These are phyloP conservation scores for Blastocystis sp. DNA, from an alignment of 352 stramenopile genomes.

Conservation along the genomic window DNA sequence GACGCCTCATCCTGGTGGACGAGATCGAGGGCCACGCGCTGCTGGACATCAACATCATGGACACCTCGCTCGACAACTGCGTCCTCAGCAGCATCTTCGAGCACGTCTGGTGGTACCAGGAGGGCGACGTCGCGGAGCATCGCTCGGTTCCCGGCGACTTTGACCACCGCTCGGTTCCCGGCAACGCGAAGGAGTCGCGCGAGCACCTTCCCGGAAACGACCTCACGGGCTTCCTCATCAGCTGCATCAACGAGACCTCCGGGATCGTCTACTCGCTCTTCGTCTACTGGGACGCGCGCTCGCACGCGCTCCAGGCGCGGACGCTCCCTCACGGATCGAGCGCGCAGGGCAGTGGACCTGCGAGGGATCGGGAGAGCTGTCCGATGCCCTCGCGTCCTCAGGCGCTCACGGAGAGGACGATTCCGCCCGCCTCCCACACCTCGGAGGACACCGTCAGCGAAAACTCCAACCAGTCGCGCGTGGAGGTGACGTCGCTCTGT, in stretches of 20 bases:
- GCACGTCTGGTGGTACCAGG: not conserved
- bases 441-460: not conserved
- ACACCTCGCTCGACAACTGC: not conserved
- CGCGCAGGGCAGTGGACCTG: not conserved
- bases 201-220: no score
- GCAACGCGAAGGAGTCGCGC: not conserved
- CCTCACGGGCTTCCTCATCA: not conserved
- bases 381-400: not conserved
- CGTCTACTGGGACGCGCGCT: not conserved
- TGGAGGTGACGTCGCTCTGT: not conserved
- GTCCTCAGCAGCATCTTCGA: not conserved
- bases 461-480: not conserved
- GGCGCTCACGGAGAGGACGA: not conserved
- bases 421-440: not conserved
- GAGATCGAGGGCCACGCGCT: not conserved
- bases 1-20: constrained; percentile 6
- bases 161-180: not conserved
- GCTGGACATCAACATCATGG: constrained; percentile 32
- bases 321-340: no score
- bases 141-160: not conserved
- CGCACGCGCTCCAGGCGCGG: no score
- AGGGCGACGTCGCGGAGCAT: not conserved
- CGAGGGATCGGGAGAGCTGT: no score
- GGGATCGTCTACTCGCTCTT: not conserved
- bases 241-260: not conserved